Base-by-base conservation (phyloP, 1,284 basidiomycete species). In the Fomitopsis palustris region DNA sequence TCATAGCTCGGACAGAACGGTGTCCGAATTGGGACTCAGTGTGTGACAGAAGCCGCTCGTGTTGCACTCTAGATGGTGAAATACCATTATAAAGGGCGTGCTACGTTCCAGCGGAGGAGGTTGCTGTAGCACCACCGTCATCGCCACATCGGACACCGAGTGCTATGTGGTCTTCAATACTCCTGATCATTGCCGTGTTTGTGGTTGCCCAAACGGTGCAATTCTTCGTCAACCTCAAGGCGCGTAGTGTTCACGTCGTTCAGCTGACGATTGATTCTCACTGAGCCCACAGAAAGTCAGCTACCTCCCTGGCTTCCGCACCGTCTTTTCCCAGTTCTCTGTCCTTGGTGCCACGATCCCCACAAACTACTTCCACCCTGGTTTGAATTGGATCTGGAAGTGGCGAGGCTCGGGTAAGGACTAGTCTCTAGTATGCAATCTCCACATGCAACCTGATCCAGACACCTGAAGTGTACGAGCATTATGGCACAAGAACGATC, bases 381-480 rank as follows among this genome's bases (percentile, higher is more conserved):
- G 60, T 27, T 23, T 51, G 7, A 47, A 61, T 49, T 61, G 60
- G 60, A 53, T 54, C 3, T 61, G 60, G 60, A 12, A 35, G 19
- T 61, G 60, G 60, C 14, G 60, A 7, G 38, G 43, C 4, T 39
- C 41, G 5, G 53, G 60, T 55, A 16, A 42, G 56, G 27, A 9
- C 4, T 5, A 16, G 17, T 41, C 41, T 33, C 6, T 17, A n/a
- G 12, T 7, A 16, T 14, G 17, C 12, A 29, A 8, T 10, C 12
- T 23, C 12, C 10, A 21, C 19, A 6, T 47, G 16, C 25, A 29
- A n/a, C 7, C 31, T 29, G 16, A 41, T 31, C 9, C 19, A 17
- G 4, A 21, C 29, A 31, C 14, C 8, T 6, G n/a, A 17, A 61
- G 60, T 55, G 8, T 61, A 61, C 47, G 37, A 53, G 38, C 41